A percentile compares a stretch with the other conserved stretches of the same genome.
These are phyloP conservation scores for Penicillium sclerotiorum DNA, from an alignment of 2,329 filamentous ascomycete genomes.

Conservation along the genomic window DNA sequence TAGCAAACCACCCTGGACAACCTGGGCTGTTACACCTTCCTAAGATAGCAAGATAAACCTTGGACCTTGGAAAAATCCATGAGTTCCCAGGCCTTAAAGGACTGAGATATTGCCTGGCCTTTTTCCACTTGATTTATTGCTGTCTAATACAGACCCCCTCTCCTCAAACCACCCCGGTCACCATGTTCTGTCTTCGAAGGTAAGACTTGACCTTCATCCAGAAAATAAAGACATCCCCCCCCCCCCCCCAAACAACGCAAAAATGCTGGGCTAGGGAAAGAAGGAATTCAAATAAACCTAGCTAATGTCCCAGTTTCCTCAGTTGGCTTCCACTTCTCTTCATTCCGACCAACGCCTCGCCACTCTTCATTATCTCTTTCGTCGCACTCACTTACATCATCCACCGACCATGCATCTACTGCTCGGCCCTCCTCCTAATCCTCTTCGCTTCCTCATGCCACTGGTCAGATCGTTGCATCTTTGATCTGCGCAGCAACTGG, in stretches of 20 bases:
- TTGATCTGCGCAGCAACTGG: constrained; percentile 91
- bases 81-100: too few species aligned
- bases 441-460: constrained; percentile 90
- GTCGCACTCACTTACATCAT: constrained; percentile 94
- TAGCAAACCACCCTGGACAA: too few species aligned
- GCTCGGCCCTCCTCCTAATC: constrained; percentile 90
- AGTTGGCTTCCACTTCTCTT: constrained; percentile 88
- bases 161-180: constrained; percentile 10
- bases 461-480: constrained; percentile 88
- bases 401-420: constrained; percentile 96
- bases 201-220: constrained; percentile 36
- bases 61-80: too few species aligned
- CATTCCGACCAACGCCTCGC: constrained; percentile 82
- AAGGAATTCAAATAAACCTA: neutral
- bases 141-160: neutral
- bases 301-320: neutral
- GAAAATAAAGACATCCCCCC: neutral
- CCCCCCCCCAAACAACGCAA: neutral
- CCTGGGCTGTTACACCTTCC: too few species aligned
- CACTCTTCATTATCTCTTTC: constrained; percentile 83
- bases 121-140: too few species aligned
- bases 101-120: too few species aligned
- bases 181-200: constrained; percentile 70
- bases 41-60: too few species aligned
- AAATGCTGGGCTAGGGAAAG: neutral